Evolutionary conservation across 495 filamentous ascomycete genomes (phyloP), one percentile per base, ranked within the genome.

Genomic region (Penicillium waksmanii): DNA sequence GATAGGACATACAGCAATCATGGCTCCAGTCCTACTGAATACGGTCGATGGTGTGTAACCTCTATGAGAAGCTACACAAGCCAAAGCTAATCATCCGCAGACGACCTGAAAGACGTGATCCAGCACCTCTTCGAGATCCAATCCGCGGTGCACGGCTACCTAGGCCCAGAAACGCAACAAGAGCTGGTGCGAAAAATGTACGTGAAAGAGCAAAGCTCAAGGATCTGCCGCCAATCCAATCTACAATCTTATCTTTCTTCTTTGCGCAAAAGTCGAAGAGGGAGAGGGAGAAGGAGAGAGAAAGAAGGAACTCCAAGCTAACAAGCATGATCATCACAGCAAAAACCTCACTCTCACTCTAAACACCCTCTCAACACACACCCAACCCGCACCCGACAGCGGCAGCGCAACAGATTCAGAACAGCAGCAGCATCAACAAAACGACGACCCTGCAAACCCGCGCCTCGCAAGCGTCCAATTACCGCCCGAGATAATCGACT

Each of bases 401-500:
- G 17, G 42, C 12, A 40, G 3, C 42, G n/a, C 42, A 17, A 7
- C 42, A 17, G 42, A 44, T 0, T 18, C 68, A 51, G 50, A 61
- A 70, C 58, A 70, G 25, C 25, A 25, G 27, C 27, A 31, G 23
- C 3, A 62, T 34, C 59, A 35, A 19, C 62, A 33, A 58, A 76
- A 40, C 77, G 38, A 55, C 71, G 77, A 80, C 74, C 71, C 77
- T 66, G 73, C 69, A 67, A 80, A 81, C 52, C 72, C 78, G 66
- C 58, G 68, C 15, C 68, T 84, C 13, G 70, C 81, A 15, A 77
- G 77, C 47, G 74, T 76, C 55, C 80, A 83, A 18, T 82, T 98
- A 25, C 94, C 95, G 3, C 86, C 88, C n/a, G 93, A 96, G 63
- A 86, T 98, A 11, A 89, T 97, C 67, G 82, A 89, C 59, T 99